A percentile compares a stretch with the other conserved stretches of the same genome.
phyloP scores from a whole-genome alignment of 75 land plant genomes.

The Pinus tabuliformis region DNA sequence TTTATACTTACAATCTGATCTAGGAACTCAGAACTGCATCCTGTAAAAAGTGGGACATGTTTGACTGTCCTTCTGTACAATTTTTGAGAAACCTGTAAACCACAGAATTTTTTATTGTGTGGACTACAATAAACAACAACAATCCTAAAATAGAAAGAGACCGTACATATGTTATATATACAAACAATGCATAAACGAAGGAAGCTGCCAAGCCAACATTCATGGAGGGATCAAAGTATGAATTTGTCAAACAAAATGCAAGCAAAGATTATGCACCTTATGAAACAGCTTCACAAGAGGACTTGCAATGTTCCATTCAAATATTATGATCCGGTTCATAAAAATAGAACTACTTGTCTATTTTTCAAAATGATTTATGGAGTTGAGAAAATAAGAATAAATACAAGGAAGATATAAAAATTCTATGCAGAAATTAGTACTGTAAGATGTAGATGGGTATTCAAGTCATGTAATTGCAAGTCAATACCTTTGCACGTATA shows the following conservation, averaged over 20 bases:
- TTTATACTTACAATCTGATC: constrained; percentile 19
- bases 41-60: constrained; percentile 14
- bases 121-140: too few species aligned
- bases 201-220: too few species aligned
- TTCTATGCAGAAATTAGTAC: background rate
- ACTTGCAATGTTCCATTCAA: too few species aligned
- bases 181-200: too few species aligned
- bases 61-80: constrained; percentile 6
- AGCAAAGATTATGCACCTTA: too few species aligned
- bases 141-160: too few species aligned
- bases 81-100: constrained; percentile 11
- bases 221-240: too few species aligned
- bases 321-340: background rate
- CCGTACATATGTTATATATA: too few species aligned
- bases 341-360: background rate
- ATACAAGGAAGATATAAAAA: background rate
- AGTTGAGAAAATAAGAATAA: background rate
- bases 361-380: background rate
- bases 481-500: constrained; percentile 40
- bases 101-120: too few species aligned
- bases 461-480: background rate
- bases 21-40: constrained; percentile 21
- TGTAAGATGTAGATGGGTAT: background rate
- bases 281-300: too few species aligned
- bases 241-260: too few species aligned